Conservation (phyloP, 2,329 filamentous ascomycete species). For the Neodidymelliopsis sp. region DNA sequence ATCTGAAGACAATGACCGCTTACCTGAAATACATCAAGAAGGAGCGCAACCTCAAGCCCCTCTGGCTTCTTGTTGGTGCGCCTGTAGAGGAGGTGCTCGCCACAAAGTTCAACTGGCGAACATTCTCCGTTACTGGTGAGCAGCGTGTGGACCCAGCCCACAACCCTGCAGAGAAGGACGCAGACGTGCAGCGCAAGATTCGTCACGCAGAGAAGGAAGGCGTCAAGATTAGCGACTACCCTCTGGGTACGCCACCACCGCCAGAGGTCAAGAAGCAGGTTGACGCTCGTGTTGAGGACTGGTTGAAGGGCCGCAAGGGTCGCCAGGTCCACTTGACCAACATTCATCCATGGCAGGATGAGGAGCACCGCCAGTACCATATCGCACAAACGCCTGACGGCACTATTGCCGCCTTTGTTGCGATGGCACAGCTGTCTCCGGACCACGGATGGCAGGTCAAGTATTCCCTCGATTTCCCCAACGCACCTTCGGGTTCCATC, state of each 20-base stretch:
- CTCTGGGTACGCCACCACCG: slow-evolving; percentile 67
- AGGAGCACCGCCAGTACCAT: slow-evolving; percentile 84
- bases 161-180: slow-evolving; percentile 71
- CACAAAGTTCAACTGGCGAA: slow-evolving; percentile 83
- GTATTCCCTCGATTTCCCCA: slow-evolving; percentile 93
- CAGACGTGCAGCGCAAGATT: slow-evolving; percentile 75
- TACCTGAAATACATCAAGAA: slow-evolving; percentile 80
- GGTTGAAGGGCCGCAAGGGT: slow-evolving; percentile 81
- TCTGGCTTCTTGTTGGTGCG: slow-evolving; percentile 89
- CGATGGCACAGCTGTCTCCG: slow-evolving; percentile 81
- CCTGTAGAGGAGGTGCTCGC: slow-evolving; percentile 81
- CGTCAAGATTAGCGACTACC: slow-evolving; percentile 78
- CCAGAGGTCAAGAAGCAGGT: slow-evolving; percentile 73
- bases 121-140: slow-evolving; percentile 85
- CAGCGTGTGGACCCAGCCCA: slow-evolving; percentile 81
- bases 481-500: slow-evolving; percentile 84
- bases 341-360: slow-evolving; percentile 86
- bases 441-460: slow-evolving; percentile 92
- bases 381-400: slow-evolving; percentile 77
- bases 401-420: slow-evolving; percentile 77
- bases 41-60: slow-evolving; percentile 74
- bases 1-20: slow-evolving; percentile 72
- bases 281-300: slow-evolving; percentile 77
- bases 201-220: slow-evolving; percentile 83
- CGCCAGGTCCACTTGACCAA: slow-evolving; percentile 90